A percentile compares a stretch with the other conserved stretches of the same genome.
phyloP scores from a whole-genome alignment of 306 rosid species.

The Prunus persica region DNA sequence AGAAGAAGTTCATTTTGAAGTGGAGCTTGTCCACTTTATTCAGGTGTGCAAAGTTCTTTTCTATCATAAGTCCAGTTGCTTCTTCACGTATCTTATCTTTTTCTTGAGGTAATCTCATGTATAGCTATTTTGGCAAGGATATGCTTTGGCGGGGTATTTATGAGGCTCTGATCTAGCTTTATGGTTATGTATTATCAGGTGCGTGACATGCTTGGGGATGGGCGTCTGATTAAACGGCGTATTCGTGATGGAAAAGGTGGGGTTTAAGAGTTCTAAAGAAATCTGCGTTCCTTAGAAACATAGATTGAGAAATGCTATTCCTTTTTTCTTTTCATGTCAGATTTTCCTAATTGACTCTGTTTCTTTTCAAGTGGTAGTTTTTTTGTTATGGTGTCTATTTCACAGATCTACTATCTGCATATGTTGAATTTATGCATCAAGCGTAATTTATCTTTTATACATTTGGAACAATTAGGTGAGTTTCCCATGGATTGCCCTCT shows the following conservation, averaged over 20 bases:
- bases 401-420: background rate
- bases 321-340: background rate
- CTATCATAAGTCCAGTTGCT: constrained; percentile 11
- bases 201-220: constrained; percentile 98
- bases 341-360: background rate
- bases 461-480: constrained; percentile 60
- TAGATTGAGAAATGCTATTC: constrained; percentile 10
- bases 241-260: constrained; percentile 89
- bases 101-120: background rate
- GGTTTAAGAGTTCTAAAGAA: constrained; percentile 12
- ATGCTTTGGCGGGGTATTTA: background rate
- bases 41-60: constrained; percentile 58
- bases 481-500: constrained; percentile 99
- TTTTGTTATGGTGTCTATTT: background rate
- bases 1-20: constrained; percentile 85
- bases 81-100: background rate
- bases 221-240: constrained; percentile 85
- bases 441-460: constrained; percentile 20
- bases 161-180: constrained; percentile 18
- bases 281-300: constrained; percentile 16
- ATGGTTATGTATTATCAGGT: constrained; percentile 54
- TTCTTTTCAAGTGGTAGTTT: background rate
- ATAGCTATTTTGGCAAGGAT: background rate
- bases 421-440: background rate
- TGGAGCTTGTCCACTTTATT: constrained; percentile 87